A percentile compares a stretch with the other conserved stretches of the same genome.
Evolutionary conservation across 441 rosid species (phyloP).

Genomic region (Biscutella laevigata): DNA sequence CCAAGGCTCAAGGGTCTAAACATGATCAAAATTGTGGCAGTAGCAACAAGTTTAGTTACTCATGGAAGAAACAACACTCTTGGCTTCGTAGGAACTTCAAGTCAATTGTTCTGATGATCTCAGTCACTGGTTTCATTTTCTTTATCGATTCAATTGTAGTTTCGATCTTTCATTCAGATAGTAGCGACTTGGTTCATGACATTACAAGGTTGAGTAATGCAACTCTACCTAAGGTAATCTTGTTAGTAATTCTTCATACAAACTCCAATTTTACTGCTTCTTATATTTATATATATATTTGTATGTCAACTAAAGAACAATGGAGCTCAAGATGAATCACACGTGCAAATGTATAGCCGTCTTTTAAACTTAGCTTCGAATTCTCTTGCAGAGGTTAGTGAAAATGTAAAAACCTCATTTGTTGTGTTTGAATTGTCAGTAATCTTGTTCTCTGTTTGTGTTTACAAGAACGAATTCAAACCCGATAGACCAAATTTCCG

Average conservation of each 20-base stretch:
- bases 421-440: background rate
- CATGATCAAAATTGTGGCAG: conserved; percentile 36
- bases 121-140: conserved; percentile 40
- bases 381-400: conserved; percentile 59
- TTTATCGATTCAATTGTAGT: conserved; percentile 58
- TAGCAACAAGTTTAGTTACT: conserved; percentile 32
- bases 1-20: conserved; percentile 39
- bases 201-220: conserved; percentile 30
- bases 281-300: too few species aligned
- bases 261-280: background rate
- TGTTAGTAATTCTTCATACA: background rate
- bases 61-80: conserved; percentile 38
- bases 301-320: conserved; percentile 41
- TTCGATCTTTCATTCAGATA: conserved; percentile 45
- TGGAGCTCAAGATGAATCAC: conserved; percentile 29
- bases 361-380: conserved; percentile 59
- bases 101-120: conserved; percentile 39
- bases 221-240: conserved; percentile 32
- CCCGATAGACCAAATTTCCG: conserved; percentile 43
- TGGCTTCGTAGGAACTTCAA: conserved; percentile 47
- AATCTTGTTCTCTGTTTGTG: background rate
- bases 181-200: conserved; percentile 23
- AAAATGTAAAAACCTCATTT: background rate
- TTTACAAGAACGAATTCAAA: conserved; percentile 49
- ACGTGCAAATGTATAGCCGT: conserved; percentile 61